phyloP scores from a whole-genome alignment of 495 filamentous ascomycete species.

The Talaromyces borbonicus region DNA sequence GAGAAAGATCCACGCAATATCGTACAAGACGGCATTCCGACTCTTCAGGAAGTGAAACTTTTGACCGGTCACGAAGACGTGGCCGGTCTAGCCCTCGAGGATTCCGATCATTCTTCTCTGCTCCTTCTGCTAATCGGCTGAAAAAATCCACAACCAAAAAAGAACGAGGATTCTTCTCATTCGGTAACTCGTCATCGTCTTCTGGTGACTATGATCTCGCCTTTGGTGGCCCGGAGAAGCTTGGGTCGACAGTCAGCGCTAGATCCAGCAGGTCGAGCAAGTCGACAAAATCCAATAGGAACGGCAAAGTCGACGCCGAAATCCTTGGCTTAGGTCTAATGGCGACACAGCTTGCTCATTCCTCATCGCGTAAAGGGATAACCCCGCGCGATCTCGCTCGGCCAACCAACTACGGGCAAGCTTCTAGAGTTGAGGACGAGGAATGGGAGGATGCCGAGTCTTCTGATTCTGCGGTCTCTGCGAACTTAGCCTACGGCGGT shows the following conservation, averaged over 20 bases:
- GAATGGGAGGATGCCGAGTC: conserved; percentile 53
- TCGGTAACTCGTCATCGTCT: conserved; percentile 50
- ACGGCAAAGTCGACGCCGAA: conserved; percentile 42
- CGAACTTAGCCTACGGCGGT: conserved; percentile 43
- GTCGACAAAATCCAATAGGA: conserved; percentile 15
- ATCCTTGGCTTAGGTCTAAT: conserved; percentile 47
- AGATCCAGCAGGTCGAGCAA: conserved; percentile 21
- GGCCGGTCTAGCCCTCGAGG: conserved; percentile 21
- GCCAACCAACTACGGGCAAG: conserved; percentile 20
- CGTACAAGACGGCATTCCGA: conserved; percentile 19
- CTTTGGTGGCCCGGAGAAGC: conserved; percentile 22
- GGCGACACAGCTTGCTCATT: conserved; percentile 41
- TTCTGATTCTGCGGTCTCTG: conserved; percentile 44
- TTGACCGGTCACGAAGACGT: conserved; percentile 22
- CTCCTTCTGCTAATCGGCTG: conserved; percentile 39
- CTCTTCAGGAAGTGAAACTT: conserved; percentile 26
- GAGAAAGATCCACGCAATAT: conserved; percentile 20
- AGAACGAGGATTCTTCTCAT: conserved; percentile 47
- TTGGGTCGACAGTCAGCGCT: conserved; percentile 23
- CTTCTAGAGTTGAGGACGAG: conserved; percentile 34
- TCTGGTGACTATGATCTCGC: conserved; percentile 47
- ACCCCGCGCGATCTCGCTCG: conserved; percentile 16
- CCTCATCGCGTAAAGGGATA: conserved; percentile 24
- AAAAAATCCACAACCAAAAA: conserved; percentile 32
- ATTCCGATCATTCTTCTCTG: conserved; percentile 38